Evolutionary conservation across 352 stramenopile species (phyloP).

Genomic region (Elongisporangium senticosum): DNA sequence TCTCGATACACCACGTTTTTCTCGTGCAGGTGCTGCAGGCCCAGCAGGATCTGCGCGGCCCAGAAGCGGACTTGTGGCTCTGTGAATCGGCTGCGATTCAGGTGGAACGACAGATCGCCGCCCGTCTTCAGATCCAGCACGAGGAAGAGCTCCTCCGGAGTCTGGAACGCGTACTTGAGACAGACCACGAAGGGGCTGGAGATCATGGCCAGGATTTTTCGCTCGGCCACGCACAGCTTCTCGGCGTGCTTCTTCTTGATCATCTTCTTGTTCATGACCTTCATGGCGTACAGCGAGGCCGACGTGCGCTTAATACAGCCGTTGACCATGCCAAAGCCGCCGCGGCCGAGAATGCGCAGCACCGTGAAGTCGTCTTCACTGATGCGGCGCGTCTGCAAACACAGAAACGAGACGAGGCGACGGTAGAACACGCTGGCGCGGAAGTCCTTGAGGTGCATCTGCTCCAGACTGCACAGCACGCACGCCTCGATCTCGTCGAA

Average conservation of each 20-base stretch:
- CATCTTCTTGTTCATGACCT: constrained; percentile 87
- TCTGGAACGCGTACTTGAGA: constrained; percentile 96
- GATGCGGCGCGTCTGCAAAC: constrained; percentile 85
- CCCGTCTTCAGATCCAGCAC: constrained; percentile 96
- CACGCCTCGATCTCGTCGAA: constrained; percentile 77
- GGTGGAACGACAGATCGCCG: constrained; percentile 91
- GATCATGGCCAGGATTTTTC: constrained; percentile 72
- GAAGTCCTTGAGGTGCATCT: constrained; percentile 73
- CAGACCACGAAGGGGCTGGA: constrained; percentile 92
- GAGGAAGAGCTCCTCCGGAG: constrained; percentile 93
- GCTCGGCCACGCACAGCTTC: constrained; percentile 71
- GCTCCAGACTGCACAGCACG: constrained; percentile 61
- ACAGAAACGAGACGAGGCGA: constrained; percentile 88
- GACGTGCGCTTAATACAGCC: constrained; percentile 94
- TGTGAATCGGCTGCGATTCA: constrained; percentile 66
- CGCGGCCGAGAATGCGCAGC: constrained; percentile 93
- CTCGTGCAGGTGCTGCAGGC: constrained; percentile 78
- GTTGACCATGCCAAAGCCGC: constrained; percentile 96
- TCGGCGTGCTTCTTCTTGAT: constrained; percentile 91
- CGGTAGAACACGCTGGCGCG: constrained; percentile 70
- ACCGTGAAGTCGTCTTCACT: constrained; percentile 95
- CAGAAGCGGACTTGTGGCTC: constrained; percentile 78
- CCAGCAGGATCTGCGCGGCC: constrained; percentile 71
- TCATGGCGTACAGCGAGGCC: constrained; percentile 79
- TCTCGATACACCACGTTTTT: constrained; percentile 90